Conservation (phyloP, 106 monocot genomes). For the Apostasia ramifera region DNA sequence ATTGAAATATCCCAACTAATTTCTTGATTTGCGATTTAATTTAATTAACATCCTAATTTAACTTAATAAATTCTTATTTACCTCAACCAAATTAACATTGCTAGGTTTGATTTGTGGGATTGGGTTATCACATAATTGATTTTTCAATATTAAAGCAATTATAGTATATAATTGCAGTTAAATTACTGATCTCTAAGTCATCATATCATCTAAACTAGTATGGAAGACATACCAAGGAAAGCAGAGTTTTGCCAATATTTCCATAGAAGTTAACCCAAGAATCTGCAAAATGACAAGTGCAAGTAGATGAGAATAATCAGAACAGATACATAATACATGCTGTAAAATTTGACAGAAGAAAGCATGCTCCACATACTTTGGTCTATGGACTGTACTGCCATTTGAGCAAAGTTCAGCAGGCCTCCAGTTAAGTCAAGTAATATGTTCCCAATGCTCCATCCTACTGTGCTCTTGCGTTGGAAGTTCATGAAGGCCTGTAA, state of each 20-base stretch:
- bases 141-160: no score
- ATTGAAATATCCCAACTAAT: no score
- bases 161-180: no score
- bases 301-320: not conserved
- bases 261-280: conserved; percentile 77
- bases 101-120: no score
- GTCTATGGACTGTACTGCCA: conserved; percentile 76
- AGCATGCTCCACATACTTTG: conserved; percentile 32
- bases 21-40: no score
- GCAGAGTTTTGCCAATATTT: conserved; percentile 80
- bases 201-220: not conserved
- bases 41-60: no score
- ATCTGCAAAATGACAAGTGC: conserved; percentile 26
- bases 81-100: no score
- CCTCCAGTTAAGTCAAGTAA: conserved; percentile 66
- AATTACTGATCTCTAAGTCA: no score
- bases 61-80: no score
- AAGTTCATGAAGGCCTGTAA: conserved; percentile 71
- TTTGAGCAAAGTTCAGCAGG: conserved; percentile 60
- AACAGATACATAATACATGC: not conserved
- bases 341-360: not conserved
- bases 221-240: conserved; percentile 51
- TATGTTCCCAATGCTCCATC: conserved; percentile 85
- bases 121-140: no score
- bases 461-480: conserved; percentile 63